phyloP scores from a whole-genome alignment of 1,139 yeast genomes.

The Hansenula sp. region DNA sequence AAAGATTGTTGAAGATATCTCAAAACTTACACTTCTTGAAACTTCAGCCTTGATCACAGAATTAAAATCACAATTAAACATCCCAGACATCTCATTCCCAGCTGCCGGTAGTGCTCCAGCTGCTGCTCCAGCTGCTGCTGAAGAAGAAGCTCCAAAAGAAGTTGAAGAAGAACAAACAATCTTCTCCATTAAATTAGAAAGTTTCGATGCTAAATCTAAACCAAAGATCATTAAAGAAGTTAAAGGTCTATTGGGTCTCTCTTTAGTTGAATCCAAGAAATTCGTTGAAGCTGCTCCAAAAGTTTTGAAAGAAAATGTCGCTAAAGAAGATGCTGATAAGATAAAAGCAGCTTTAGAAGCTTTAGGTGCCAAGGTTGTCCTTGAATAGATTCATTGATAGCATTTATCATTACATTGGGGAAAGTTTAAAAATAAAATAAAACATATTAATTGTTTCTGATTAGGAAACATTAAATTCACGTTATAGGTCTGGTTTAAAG shows the following conservation, averaged over 20 bases:
- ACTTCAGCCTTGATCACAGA: slow-evolving; percentile 81
- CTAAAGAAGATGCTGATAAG: slow-evolving; percentile 70
- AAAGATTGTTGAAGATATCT: slow-evolving; percentile 84
- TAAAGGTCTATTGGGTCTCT: slow-evolving; percentile 83
- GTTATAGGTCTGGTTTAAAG: not conserved
- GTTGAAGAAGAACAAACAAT: slow-evolving; percentile 91
- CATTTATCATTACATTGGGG: not conserved
- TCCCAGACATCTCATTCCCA: slow-evolving; percentile 90
- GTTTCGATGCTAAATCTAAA: slow-evolving; percentile 91
- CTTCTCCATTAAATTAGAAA: slow-evolving; percentile 85
- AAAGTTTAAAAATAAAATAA: not conserved
- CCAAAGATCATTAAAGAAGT: slow-evolving; percentile 98
- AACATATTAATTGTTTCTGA: not conserved
- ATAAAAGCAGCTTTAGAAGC: slow-evolving; percentile 91
- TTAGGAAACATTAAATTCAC: not conserved
- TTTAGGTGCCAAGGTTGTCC: slow-evolving; percentile 85
- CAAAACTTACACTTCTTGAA: slow-evolving; percentile 83
- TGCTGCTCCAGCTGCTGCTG: slow-evolving; percentile 66
- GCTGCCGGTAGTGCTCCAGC: slow-evolving; percentile 64
- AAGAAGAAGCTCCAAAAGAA: slow-evolving; percentile 74
- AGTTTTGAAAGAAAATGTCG: slow-evolving; percentile 58
- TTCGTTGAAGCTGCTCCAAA: slow-evolving; percentile 98
- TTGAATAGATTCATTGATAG: slow-evolving; percentile 51
- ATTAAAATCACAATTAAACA: slow-evolving; percentile 81
- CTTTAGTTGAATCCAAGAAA: slow-evolving; percentile 95